These are phyloP conservation scores for Hibiscus syriacus DNA, from an alignment of 345 rosid genomes.

Conservation along the genomic window DNA sequence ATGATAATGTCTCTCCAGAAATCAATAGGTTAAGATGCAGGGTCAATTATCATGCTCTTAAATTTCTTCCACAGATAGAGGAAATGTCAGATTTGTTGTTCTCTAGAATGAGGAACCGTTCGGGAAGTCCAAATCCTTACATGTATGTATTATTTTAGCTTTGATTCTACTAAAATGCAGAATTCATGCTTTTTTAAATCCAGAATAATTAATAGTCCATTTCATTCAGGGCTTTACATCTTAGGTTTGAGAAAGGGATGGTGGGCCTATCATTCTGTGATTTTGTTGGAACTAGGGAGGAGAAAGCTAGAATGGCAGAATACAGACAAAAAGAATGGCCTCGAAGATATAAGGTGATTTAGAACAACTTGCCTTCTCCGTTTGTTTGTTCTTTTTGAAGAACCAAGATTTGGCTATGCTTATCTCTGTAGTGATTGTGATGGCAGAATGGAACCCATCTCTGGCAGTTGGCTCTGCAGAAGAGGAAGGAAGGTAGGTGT, in stretches of 20 bases:
- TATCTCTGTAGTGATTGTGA: conserved; percentile 13
- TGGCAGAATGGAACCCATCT: conserved; percentile 97
- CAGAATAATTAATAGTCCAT: conserved; percentile 6
- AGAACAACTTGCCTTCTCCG: background rate
- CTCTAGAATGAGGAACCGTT: conserved; percentile 93
- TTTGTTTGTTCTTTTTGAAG: conserved; percentile 8
- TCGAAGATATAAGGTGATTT: conserved; percentile 81
- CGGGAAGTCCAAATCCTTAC: conserved; percentile 74
- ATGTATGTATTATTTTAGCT: conserved; percentile 48
- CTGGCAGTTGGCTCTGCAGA: conserved; percentile 89
- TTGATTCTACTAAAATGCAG: conserved; percentile 13
- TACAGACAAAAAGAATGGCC: conserved; percentile 99
- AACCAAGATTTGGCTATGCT: conserved; percentile 6
- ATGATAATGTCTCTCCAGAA: conserved; percentile 95
- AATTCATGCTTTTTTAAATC: conserved; percentile 10
- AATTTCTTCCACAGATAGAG: conserved; percentile 89
- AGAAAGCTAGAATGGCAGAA: conserved; percentile 90
- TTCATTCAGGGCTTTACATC: conserved; percentile 92
- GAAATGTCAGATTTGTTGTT: conserved; percentile 85
- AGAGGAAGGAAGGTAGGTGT: conserved; percentile 98
- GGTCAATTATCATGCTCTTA: conserved; percentile 97
- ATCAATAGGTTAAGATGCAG: conserved; percentile 97
- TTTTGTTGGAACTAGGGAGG: conserved; percentile 97
- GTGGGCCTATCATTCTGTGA: conserved; percentile 97
- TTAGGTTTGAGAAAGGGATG: conserved; percentile 99